phyloP scores from a whole-genome alignment of 257 asterid genomes.

The Linderniella brevidens region DNA sequence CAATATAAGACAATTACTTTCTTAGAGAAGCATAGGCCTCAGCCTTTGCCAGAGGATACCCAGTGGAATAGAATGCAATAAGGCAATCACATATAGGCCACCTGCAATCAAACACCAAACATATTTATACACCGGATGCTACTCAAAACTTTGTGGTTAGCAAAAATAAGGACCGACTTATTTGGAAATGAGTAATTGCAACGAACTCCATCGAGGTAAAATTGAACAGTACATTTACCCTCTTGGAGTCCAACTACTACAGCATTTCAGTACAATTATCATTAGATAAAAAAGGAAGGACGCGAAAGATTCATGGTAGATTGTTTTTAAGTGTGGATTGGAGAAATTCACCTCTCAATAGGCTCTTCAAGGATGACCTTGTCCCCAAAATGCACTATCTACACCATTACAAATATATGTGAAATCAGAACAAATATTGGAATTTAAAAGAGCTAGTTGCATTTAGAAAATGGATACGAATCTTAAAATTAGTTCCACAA shows the following conservation, averaged over 20 bases:
- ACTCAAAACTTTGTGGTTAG: constrained; percentile 6
- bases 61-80: constrained; percentile 76
- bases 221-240: no score
- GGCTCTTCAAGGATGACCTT: constrained; percentile 79
- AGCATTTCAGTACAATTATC: constrained; percentile 2
- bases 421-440: not conserved
- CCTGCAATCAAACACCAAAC: constrained; percentile 25
- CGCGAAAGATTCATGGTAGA: not conserved
- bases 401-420: constrained; percentile 14
- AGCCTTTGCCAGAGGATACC: constrained; percentile 81
- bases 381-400: constrained; percentile 86
- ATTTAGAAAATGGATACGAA: not conserved
- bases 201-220: no score
- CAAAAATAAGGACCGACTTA: no score
- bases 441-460: not conserved
- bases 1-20: constrained; percentile 35
- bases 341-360: constrained; percentile 54
- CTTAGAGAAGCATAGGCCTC: constrained; percentile 88
- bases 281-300: not conserved
- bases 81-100: constrained; percentile 96
- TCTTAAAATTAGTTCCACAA: not conserved
- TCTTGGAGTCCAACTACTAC: no score
- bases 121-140: constrained; percentile 7
- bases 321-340: not conserved
- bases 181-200: no score